Base-by-base conservation (phyloP, 768 basidiomycete species). In the Mycena crocata region DNA sequence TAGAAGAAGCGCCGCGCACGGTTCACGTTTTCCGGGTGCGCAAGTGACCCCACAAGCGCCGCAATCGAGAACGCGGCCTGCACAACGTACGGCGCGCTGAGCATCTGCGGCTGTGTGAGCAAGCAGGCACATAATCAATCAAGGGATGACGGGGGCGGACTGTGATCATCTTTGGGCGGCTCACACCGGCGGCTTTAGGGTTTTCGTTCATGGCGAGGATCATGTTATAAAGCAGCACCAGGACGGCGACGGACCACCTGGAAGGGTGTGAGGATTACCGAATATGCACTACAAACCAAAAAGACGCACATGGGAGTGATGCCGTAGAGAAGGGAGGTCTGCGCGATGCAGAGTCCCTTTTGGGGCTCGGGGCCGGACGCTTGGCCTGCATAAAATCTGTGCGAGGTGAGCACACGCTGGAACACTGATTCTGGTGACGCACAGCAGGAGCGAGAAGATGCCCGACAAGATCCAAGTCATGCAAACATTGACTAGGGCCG, bases 381-480 rank as follows among this genome's bases (percentile, higher is more conserved):
- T 59, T 79, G 72, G 5, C 79, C 81, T 3, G 78, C 80, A 71
- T 83, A 86, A 65, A 85, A 82, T 30, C 80, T 82, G 57, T 4
- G 15, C 4, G 35, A n/a, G 31, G 23, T 23, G 49, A 8, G 24
- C 46, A 26, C 1, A 2, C n/a, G 39, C 19, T 9, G 30, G 10
- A 49, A 10, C 12, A 28, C 23, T n/a, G 14, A 5, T n/a, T n/a
- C n/a, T n/a, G 44, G 4, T 13, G 24, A 65, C 84, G 71, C 64
- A 85, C 83, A 87, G 76, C 35, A 87, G 70, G 5, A 81, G 73
- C 14, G 82, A 79, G 61, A 79, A 81, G 24, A 84, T 71, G 2
- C 82, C 83, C 5, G 83, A 81, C 23, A 86, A 69, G 21, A 85
- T 83, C 83, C 84, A 85, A 13, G 82, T 83, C 28, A 83, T 77